Evolutionary conservation across 441 rosid genomes (phyloP).

Genomic region (Capsella rubella): DNA sequence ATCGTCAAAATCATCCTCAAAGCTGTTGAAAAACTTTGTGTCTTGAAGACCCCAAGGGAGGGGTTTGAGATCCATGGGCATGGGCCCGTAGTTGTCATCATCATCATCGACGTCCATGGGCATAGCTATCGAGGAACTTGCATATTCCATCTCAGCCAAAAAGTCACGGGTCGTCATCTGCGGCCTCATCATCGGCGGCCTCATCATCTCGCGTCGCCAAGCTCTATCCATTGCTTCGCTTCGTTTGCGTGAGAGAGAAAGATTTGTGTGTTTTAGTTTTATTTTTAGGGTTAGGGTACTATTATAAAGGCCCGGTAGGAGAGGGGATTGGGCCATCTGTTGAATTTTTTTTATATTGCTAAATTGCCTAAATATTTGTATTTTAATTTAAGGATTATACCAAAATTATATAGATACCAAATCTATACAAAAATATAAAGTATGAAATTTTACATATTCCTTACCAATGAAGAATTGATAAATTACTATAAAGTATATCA

Average conservation of each 20-base stretch:
- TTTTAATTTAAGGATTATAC: neutral
- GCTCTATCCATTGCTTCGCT: neutral
- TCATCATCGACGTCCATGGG: constrained; percentile 66
- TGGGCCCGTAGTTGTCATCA: constrained; percentile 66
- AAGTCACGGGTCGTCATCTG: constrained; percentile 59
- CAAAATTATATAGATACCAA: neutral
- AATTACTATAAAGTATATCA: too few relatives aligned
- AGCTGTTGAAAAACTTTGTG: constrained; percentile 74
- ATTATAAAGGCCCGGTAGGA: neutral
- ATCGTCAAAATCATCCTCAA: constrained; percentile 90
- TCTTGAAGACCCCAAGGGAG: constrained; percentile 55
- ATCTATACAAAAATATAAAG: too few relatives aligned
- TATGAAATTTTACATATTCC: too few relatives aligned
- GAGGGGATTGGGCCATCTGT: neutral
- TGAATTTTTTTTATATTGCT: neutral
- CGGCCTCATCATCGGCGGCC: constrained; percentile 63
- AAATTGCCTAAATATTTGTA: neutral
- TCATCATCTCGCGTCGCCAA: constrained; percentile 41
- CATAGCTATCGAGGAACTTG: constrained; percentile 51
- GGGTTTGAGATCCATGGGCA: constrained; percentile 55
- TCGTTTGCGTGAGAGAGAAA: constrained; percentile 4
- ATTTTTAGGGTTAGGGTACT: neutral
- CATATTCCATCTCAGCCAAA: constrained; percentile 59
- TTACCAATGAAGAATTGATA: too few relatives aligned
- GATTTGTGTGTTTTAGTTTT: neutral